Conservation (phyloP, 2,329 filamentous ascomycete genomes). For the Fusarium lateritium region DNA sequence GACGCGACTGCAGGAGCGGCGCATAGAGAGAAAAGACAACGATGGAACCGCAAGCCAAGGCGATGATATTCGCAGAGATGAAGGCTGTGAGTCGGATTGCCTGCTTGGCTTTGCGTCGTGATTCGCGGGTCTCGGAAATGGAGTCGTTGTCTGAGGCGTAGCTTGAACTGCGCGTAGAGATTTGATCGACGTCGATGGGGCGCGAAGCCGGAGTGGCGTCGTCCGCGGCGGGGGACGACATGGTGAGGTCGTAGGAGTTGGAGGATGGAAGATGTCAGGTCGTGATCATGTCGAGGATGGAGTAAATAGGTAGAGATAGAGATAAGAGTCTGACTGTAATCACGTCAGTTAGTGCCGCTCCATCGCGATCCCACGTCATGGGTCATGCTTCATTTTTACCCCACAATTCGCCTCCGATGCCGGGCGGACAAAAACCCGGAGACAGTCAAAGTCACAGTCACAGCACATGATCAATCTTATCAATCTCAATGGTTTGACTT, state of each 20-base stretch:
- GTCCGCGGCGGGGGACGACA: slow-evolving; percentile 42
- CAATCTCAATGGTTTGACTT: not conserved
- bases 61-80: slow-evolving; percentile 66
- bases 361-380: slow-evolving; percentile 43
- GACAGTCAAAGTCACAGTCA: not conserved
- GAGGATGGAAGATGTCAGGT: slow-evolving; percentile 1
- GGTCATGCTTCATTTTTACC: slow-evolving; percentile 22
- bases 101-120: slow-evolving; percentile 49
- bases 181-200: slow-evolving; percentile 43
- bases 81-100: slow-evolving; percentile 65
- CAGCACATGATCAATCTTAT: slow-evolving; percentile 7
- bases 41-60: slow-evolving; percentile 90
- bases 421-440: slow-evolving; percentile 23
- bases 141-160: slow-evolving; percentile 45
- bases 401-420: slow-evolving; percentile 34
- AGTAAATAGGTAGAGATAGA: not conserved
- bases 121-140: slow-evolving; percentile 42
- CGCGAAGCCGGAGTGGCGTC: slow-evolving; percentile 36
- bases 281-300: slow-evolving; percentile 21
- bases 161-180: slow-evolving; percentile 43
- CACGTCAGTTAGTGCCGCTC: slow-evolving; percentile 34
- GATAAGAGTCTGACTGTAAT: slow-evolving; percentile 15
- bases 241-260: slow-evolving; percentile 11
- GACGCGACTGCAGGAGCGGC: slow-evolving; percentile 86
- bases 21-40: slow-evolving; percentile 96